Percentiles rank a stretch among this genome's conserved stretches.
phyloP scores from a whole-genome alignment of 257 asterid species.

The Lithospermum erythrorhizon region DNA sequence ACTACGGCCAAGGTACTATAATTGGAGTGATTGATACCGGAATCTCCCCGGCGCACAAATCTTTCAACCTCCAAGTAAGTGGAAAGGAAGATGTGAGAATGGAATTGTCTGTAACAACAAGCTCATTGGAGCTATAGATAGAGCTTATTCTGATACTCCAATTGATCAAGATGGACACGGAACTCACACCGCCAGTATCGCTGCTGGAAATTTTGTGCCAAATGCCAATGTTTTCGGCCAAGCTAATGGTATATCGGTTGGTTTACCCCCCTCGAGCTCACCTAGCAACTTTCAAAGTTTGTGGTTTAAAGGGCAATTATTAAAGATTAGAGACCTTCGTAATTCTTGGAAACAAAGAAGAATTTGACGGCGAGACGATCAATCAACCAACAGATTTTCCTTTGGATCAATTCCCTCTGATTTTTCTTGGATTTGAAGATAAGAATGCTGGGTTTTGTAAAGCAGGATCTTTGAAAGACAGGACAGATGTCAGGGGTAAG shows the following conservation, averaged over 20 bases:
- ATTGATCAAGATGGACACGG: slow-evolving; percentile 21
- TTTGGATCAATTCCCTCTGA: not conserved
- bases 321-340: slow-evolving; percentile 1
- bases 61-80: too few relatives aligned
- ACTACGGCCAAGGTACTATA: too few relatives aligned
- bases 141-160: too few relatives aligned
- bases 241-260: slow-evolving; percentile 42
- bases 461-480: not conserved
- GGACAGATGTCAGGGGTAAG: slow-evolving; percentile 3
- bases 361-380: slow-evolving; percentile 5
- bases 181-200: slow-evolving; percentile 43
- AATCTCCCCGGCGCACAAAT: too few relatives aligned
- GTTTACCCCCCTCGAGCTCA: slow-evolving; percentile 47
- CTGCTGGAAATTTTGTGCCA: slow-evolving; percentile 33
- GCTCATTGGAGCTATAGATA: too few relatives aligned
- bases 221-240: slow-evolving; percentile 29
- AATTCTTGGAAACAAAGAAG: slow-evolving; percentile 8
- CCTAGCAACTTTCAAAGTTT: slow-evolving; percentile 32
- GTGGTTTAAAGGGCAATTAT: slow-evolving; percentile 16
- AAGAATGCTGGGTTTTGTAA: not conserved
- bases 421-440: slow-evolving; percentile 1
- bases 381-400: slow-evolving; percentile 11
- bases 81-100: too few relatives aligned
- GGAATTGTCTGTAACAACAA: too few relatives aligned
- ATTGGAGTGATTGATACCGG: too few relatives aligned